Percentiles rank a stretch among this genome's conserved stretches.
phyloP scores from a whole-genome alignment of 768 basidiomycete species.

The Agrocybe praecox region DNA sequence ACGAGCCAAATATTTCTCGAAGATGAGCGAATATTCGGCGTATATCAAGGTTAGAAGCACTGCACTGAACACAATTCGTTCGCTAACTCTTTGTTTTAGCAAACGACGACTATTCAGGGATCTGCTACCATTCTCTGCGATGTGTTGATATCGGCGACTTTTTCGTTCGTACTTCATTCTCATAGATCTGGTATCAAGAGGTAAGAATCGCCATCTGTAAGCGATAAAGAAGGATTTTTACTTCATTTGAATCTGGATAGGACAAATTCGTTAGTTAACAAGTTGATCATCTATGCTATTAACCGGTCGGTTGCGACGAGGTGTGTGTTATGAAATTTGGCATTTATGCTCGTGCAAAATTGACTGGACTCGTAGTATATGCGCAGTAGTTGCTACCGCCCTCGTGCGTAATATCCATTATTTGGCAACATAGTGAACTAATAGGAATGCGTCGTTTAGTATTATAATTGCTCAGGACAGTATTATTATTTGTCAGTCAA shows the following conservation, averaged over 20 bases:
- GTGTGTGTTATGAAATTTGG: no score
- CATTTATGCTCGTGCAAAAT: no score
- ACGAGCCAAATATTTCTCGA: background rate
- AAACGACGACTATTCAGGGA: background rate
- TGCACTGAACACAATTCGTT: background rate
- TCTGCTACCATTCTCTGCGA: background rate
- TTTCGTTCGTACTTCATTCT: background rate
- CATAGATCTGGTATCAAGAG: background rate
- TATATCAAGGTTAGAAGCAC: background rate
- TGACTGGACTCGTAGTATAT: background rate
- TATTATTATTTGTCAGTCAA: no score
- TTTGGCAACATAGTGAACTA: no score
- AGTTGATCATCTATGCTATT: constrained; percentile 11
- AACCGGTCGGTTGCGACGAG: constrained; percentile 14
- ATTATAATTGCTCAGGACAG: no score
- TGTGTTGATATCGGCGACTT: background rate
- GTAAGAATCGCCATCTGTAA: background rate
- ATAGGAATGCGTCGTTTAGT: no score
- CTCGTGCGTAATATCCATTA: background rate
- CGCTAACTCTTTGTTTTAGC: background rate
- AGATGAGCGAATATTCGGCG: background rate
- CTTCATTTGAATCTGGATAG: background rate
- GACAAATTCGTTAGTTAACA: constrained; percentile 11
- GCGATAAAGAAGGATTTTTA: background rate
- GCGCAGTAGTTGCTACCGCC: background rate